Base-by-base conservation (phyloP, 2,329 filamentous ascomycete species). In the Rhexocercosporidium sp. region DNA sequence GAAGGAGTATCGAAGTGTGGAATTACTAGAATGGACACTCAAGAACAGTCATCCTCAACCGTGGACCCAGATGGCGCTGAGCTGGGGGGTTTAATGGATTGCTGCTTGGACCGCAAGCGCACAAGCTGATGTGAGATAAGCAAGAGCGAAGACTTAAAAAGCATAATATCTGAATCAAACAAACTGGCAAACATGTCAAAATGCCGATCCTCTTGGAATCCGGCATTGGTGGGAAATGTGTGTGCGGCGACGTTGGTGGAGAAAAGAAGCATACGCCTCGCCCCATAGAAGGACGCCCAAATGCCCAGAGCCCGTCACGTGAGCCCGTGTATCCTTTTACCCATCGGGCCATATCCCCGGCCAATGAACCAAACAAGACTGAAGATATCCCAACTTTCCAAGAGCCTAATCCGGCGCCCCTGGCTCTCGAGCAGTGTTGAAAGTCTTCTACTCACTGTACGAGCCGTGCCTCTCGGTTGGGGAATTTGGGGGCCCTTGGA, bases 291-390 rank as follows among this genome's bases (percentile, higher is more conserved):
- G 20, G 44, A 27, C 39, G 41, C 39, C 39, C 41, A 27, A 20
- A 20, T 9, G 25, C 16, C 20, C 39, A 22, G 18, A 6, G 3
- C 9, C 22, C 56, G 37, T 46, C 37, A 60, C 57, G 57, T 60
- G 57, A 60, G 27, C 39, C 3, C 1, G n/a, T 46, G 37, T n/a
- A 60, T 46, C 57, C 57, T 31, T 60, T 60, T 46, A 60, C 57
- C 57, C 57, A 60, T 60, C 57, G 39, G 57, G 57, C 57, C 57
- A 60, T 60, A 46, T 31, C 57, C 41, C 57, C 57, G 57, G 9
- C 8, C 27, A 31, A n/a, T 25, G 22, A 41, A 20, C 56, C 57
- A 46, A 60, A n/a, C n/a, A n/a, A n/a, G n/a, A n/a, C n/a, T n/a
- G n/a, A 39, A 27, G 25, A 31, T 47, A 6, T 20, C 39, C 29